Conservation (phyloP, 495 filamentous ascomycete species). For the Chaetomium fimeti region DNA sequence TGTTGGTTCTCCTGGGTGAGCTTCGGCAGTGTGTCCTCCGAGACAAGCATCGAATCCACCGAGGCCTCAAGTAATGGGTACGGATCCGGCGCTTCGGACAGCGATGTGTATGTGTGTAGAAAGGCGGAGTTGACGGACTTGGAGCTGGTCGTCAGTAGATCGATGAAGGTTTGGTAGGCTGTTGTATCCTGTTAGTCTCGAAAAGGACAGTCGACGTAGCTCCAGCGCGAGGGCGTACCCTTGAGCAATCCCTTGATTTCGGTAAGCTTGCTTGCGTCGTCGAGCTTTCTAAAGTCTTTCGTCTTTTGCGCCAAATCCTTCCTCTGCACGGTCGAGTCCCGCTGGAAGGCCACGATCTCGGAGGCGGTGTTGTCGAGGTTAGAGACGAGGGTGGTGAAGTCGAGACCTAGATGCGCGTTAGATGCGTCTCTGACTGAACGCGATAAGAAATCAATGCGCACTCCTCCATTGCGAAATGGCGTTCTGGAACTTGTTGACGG, state of each 20-base stretch:
- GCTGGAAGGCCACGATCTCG: conserved; percentile 87
- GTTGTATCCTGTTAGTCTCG: conserved; percentile 36
- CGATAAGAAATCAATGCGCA: conserved; percentile 42
- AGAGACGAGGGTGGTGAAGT: conserved; percentile 79
- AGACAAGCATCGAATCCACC: conserved; percentile 84
- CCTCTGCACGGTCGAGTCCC: conserved; percentile 86
- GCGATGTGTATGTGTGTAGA: conserved; percentile 82
- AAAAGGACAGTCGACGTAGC: background rate
- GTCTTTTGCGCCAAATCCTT: conserved; percentile 98
- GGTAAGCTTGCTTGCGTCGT: conserved; percentile 80
- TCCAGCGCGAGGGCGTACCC: conserved; percentile 46
- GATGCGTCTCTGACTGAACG: conserved; percentile 14
- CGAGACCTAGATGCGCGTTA: conserved; percentile 62
- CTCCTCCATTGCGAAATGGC: conserved; percentile 97
- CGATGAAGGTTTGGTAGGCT: conserved; percentile 98
- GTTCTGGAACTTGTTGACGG: conserved; percentile 87
- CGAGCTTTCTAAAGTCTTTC: conserved; percentile 94
- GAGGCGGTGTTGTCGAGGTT: conserved; percentile 87
- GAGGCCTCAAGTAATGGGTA: conserved; percentile 96
- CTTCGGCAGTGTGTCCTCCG: conserved; percentile 87
- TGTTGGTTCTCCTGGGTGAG: conserved; percentile 83
- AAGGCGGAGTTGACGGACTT: conserved; percentile 91
- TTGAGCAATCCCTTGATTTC: conserved; percentile 91
- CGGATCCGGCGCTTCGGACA: conserved; percentile 94
- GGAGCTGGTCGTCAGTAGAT: conserved; percentile 89